phyloP scores from a whole-genome alignment of 495 filamentous ascomycete species.

The Hapsidospora chrysogenum region DNA sequence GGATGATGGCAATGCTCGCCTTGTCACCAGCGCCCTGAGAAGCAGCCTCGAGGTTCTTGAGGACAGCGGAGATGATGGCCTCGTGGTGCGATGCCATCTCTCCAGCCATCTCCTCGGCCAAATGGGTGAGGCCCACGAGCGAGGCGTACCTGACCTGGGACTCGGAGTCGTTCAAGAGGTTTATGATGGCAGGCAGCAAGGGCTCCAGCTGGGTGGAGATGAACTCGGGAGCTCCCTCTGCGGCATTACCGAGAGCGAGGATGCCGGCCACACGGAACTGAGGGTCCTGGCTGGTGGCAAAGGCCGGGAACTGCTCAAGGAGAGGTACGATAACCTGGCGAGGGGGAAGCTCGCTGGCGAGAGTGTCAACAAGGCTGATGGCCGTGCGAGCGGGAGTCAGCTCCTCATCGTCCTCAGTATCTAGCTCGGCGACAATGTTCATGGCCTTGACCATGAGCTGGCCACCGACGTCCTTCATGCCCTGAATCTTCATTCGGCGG shows the following conservation, averaged over 20 bases:
- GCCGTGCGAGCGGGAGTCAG: conserved; percentile 80
- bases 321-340: conserved; percentile 90
- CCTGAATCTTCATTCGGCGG: conserved; percentile 89
- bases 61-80: conserved; percentile 60
- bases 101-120: conserved; percentile 86
- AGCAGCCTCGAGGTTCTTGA: conserved; percentile 76
- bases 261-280: conserved; percentile 79
- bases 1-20: conserved; percentile 68
- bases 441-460: conserved; percentile 73
- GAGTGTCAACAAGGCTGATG: conserved; percentile 72
- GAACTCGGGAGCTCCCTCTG: conserved; percentile 94
- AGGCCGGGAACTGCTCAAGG: conserved; percentile 65
- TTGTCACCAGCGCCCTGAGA: conserved; percentile 34
- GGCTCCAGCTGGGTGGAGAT: conserved; percentile 74
- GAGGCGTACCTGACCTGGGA: conserved; percentile 72
- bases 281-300: conserved; percentile 53
- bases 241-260: conserved; percentile 80
- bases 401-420: conserved; percentile 79
- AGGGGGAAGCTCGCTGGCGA: conserved; percentile 73
- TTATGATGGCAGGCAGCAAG: conserved; percentile 73
- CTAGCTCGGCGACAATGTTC: conserved; percentile 73
- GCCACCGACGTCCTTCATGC: conserved; percentile 55
- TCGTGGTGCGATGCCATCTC: conserved; percentile 73
- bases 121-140: conserved; percentile 65
- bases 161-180: conserved; percentile 68